phyloP scores from a whole-genome alignment of 495 filamentous ascomycete genomes.

The Extremus antarcticus region DNA sequence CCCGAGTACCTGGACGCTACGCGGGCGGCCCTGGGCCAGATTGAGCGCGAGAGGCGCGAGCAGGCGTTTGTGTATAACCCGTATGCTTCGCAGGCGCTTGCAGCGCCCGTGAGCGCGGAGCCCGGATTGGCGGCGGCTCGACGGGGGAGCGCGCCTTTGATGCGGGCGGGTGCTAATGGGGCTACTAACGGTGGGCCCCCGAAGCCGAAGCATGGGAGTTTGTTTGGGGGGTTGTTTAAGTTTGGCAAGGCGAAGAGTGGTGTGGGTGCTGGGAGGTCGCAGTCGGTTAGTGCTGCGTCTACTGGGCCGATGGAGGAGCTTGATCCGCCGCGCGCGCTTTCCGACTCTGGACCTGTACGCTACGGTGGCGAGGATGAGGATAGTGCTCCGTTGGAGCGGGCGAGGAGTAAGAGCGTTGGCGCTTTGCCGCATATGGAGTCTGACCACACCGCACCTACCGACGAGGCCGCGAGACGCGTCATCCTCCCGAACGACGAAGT shows the following conservation, averaged over 20 bases:
- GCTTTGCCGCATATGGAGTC: background rate
- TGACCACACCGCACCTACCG: too few species aligned
- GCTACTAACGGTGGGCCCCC: background rate
- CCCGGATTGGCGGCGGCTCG: background rate
- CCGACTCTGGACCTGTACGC: constrained; percentile 7
- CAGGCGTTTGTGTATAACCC: background rate
- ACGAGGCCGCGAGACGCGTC: background rate
- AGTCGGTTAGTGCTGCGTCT: background rate
- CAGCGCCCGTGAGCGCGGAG: background rate
- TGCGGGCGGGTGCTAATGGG: background rate
- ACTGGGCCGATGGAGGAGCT: background rate
- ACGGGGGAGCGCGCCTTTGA: background rate
- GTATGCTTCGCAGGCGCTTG: background rate
- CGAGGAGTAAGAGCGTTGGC: background rate
- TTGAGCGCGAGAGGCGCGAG: constrained; percentile 10
- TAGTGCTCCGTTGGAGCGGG: background rate
- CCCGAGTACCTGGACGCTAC: constrained; percentile 23
- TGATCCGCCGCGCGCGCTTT: constrained; percentile 6
- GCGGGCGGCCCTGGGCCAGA: constrained; percentile 11
- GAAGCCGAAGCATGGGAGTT: constrained; percentile 1
- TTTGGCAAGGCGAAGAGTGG: background rate
- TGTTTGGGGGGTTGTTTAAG: constrained; percentile 12
- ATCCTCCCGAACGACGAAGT: background rate
- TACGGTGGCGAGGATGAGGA: background rate
- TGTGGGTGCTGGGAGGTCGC: background rate